These are phyloP conservation scores for Leishmania aethiopica DNA, from an alignment of 208 protist genomes.

Conservation along the genomic window DNA sequence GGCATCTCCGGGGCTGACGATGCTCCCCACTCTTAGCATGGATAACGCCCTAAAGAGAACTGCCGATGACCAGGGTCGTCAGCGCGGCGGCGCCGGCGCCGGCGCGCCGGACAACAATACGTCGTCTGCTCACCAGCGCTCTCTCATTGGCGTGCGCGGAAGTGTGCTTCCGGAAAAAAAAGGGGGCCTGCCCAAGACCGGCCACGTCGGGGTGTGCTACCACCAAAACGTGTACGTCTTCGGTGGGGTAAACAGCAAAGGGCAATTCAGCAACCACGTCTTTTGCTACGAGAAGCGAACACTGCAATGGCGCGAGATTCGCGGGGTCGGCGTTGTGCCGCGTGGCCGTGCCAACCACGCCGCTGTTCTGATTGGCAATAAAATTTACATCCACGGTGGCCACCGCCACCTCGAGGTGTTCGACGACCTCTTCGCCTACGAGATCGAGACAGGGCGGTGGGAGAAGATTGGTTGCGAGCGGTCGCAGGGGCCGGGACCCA, in stretches of 20 bases:
- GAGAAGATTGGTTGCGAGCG: constrained; percentile 76
- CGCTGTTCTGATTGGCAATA: constrained; percentile 59
- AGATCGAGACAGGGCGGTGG: constrained; percentile 66
- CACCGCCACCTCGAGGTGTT: constrained; percentile 77
- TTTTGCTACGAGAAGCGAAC: constrained; percentile 80
- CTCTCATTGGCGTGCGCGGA: constrained; percentile 57
- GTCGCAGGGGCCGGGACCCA: constrained; percentile 67
- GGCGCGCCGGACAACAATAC: background rate
- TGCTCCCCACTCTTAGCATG: background rate
- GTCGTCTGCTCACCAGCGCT: background rate
- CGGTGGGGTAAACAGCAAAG: constrained; percentile 72
- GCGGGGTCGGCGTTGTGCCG: constrained; percentile 73
- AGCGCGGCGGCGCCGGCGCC: background rate
- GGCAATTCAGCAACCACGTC: constrained; percentile 64
- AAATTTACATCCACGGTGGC: constrained; percentile 85
- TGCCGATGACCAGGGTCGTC: background rate
- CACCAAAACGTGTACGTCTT: constrained; percentile 78
- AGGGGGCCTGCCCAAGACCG: constrained; percentile 68
- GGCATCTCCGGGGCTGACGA: background rate
- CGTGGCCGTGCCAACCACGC: constrained; percentile 79
- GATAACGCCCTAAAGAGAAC: background rate
- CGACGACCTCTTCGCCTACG: constrained; percentile 78
- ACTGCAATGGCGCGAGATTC: constrained; percentile 82
- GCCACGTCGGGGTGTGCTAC: constrained; percentile 81
- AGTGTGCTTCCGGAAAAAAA: constrained; percentile 70